Conservation (phyloP, 2,329 filamentous ascomycete genomes). For the Seiridium cupressi region DNA sequence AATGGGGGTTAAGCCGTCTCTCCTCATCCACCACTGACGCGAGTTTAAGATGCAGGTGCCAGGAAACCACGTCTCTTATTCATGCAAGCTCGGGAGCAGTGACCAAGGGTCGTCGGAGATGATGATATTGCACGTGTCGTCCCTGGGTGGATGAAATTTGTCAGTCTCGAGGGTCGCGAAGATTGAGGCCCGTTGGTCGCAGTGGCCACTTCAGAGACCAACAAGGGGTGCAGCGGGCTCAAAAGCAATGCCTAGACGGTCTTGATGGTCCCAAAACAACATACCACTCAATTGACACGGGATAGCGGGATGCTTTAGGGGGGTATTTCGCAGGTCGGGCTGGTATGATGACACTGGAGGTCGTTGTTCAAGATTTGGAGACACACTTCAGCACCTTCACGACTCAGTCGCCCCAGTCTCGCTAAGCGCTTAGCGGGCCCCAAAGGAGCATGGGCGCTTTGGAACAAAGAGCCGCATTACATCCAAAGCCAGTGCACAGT, state of each 20-base stretch:
- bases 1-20: background rate
- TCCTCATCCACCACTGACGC: conserved; percentile 4
- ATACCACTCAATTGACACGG: conserved; percentile 18
- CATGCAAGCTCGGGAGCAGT: background rate
- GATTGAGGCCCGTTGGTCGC: background rate
- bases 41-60: background rate
- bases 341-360: conserved; percentile 13
- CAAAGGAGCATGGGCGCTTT: background rate
- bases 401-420: conserved; percentile 18
- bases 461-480: background rate
- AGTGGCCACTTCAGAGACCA: background rate
- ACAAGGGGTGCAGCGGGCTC: background rate
- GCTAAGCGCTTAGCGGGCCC: conserved; percentile 23
- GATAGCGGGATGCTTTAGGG: conserved; percentile 2
- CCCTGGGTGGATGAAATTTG: background rate
- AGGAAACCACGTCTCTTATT: background rate
- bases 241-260: background rate
- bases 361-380: conserved; percentile 10
- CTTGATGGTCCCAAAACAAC: conserved; percentile 6
- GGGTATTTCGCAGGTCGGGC: conserved; percentile 7
- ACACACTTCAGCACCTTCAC: background rate
- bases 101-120: background rate
- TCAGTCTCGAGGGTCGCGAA: background rate
- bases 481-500: background rate
- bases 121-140: background rate